phyloP scores from a whole-genome alignment of 225 moss, liverwort and hornwort genomes.

The Takakia lepidozioides region DNA sequence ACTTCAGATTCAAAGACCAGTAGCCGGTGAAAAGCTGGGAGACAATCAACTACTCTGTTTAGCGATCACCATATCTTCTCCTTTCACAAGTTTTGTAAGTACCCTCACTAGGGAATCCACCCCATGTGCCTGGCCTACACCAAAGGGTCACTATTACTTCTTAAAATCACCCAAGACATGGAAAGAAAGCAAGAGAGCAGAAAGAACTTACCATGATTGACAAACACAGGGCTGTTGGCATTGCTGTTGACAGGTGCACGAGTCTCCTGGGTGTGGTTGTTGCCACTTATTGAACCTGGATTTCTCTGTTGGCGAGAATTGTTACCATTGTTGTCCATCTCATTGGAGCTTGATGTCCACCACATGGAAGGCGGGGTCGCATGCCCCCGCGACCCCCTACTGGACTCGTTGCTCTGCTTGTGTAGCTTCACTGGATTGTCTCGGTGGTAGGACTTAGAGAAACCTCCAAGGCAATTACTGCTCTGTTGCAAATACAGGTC shows the following conservation, averaged over 20 bases:
- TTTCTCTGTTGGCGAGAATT: conserved; percentile 30
- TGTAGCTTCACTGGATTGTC: not conserved
- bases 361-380: not conserved
- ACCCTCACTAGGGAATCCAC: no score
- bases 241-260: conserved; percentile 18
- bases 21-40: no score
- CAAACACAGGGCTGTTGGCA: conserved; percentile 21
- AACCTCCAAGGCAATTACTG: conserved; percentile 8
- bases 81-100: no score
- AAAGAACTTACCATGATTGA: conserved; percentile 38
- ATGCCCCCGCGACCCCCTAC: not conserved
- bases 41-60: no score
- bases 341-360: conserved; percentile 22
- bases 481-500: conserved; percentile 5
- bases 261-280: conserved; percentile 21
- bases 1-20: no score
- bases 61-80: no score
- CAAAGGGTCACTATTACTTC: no score
- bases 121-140: no score
- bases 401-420: not conserved
- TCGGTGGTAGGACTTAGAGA: not conserved
- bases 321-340: conserved; percentile 52
- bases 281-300: conserved; percentile 16
- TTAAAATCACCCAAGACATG: no score
- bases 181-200: no score